A percentile compares a stretch with the other conserved stretches of the same genome.
Conservation (phyloP, 805 yeast genomes). For the Nakazawaea populi region DNA sequence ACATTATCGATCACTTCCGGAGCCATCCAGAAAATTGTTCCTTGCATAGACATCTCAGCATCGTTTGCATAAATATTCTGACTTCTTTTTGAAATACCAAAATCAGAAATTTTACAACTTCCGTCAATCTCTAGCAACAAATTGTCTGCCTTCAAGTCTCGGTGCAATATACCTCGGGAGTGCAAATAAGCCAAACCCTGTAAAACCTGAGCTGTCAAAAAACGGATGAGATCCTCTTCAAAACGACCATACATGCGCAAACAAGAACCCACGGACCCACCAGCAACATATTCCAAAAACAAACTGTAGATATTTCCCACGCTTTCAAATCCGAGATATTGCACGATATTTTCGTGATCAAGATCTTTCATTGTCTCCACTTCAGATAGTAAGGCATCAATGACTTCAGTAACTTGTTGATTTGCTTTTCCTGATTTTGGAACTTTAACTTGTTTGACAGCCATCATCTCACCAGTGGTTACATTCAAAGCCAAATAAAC, state of each 20-base stretch:
- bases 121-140: slow-evolving; percentile 86
- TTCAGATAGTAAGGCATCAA: slow-evolving; percentile 83
- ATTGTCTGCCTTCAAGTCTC: slow-evolving; percentile 95
- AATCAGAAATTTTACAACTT: slow-evolving; percentile 90
- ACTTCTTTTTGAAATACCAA: slow-evolving; percentile 88
- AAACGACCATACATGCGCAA: slow-evolving; percentile 79
- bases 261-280: slow-evolving; percentile 91
- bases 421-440: slow-evolving; percentile 25
- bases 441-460: slow-evolving; percentile 89
- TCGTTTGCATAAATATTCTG: slow-evolving; percentile 83
- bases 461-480: slow-evolving; percentile 98
- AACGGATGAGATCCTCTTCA: slow-evolving; percentile 69
- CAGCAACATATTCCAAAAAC: slow-evolving; percentile 94
- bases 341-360: slow-evolving; percentile 92
- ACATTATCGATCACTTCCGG: slow-evolving; percentile 94
- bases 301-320: slow-evolving; percentile 70
- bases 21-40: slow-evolving; percentile 99
- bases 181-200: slow-evolving; percentile 87
- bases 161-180: slow-evolving; percentile 78
- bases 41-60: slow-evolving; percentile 97
- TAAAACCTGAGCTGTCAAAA: slow-evolving; percentile 72
- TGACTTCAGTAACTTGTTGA: slow-evolving; percentile 49
- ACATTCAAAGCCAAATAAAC: slow-evolving; percentile 89
- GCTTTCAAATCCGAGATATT: slow-evolving; percentile 90
- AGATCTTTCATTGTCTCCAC: slow-evolving; percentile 91